Evolutionary conservation across 2,329 filamentous ascomycete species (phyloP).

Genomic region (Talaromyces islandicus): DNA sequence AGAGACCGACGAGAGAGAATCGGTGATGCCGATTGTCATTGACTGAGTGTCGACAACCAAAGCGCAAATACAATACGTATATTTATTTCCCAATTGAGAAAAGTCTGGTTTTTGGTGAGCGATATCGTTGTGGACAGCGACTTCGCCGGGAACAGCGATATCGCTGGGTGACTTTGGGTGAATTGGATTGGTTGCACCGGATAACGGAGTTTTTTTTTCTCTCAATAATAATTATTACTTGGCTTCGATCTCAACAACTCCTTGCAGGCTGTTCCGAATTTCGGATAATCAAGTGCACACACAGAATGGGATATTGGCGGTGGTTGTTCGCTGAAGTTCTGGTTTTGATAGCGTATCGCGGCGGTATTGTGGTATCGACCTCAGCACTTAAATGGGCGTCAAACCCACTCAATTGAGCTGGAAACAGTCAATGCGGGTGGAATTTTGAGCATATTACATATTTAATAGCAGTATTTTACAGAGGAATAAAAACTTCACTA

Average conservation of each 20-base stretch:
- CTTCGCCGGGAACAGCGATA: neutral
- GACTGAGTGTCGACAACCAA: neutral
- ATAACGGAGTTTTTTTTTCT: neutral
- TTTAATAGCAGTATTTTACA: neutral
- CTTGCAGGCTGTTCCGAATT: neutral
- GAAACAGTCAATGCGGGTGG: neutral
- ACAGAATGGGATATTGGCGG: neutral
- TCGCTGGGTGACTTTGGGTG: neutral
- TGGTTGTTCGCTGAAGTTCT: neutral
- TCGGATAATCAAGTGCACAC: neutral
- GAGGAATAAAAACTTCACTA: too few species aligned
- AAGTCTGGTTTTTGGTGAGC: neutral
- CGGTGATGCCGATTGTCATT: neutral
- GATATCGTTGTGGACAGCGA: neutral
- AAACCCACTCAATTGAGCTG: neutral
- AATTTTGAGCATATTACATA: neutral
- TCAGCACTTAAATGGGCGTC: neutral
- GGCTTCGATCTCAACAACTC: neutral
- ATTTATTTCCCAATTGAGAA: neutral
- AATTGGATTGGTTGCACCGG: neutral
- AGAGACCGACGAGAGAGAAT: conserved; percentile 25
- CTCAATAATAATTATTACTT: neutral
- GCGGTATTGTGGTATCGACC: neutral
- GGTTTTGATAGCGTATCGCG: neutral
- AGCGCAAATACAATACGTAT: too few species aligned